Conservation (phyloP, 768 basidiomycete species). For the Boletus subparvulus region DNA sequence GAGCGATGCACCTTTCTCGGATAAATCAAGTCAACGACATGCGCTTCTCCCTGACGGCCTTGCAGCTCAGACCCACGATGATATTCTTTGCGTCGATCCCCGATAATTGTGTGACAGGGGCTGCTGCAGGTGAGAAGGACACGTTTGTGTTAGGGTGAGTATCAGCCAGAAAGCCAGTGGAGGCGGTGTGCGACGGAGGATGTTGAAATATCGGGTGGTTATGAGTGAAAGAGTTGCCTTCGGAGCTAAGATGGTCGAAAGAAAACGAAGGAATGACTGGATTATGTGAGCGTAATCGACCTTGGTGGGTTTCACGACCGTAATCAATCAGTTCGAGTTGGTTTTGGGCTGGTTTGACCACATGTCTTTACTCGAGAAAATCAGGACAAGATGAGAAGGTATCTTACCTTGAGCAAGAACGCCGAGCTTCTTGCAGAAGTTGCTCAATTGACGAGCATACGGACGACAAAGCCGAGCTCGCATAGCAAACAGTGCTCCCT, state of each 20-base stretch:
- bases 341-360: slow-evolving; percentile 50
- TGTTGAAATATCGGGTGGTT: slow-evolving; percentile 55
- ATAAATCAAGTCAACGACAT: slow-evolving; percentile 84
- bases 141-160: slow-evolving; percentile 10
- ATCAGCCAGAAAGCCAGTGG: slow-evolving; percentile 18
- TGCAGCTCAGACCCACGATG: slow-evolving; percentile 75
- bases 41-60: slow-evolving; percentile 71
- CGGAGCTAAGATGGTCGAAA: slow-evolving; percentile 81
- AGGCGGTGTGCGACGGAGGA: slow-evolving; percentile 9
- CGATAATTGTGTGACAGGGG: slow-evolving; percentile 83
- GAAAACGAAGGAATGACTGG: slow-evolving; percentile 92
- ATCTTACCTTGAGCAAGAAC: slow-evolving; percentile 78
- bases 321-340: slow-evolving; percentile 90
- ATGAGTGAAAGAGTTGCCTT: slow-evolving; percentile 62
- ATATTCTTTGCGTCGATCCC: slow-evolving; percentile 78
- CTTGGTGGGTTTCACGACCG: slow-evolving; percentile 66
- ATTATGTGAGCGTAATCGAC: slow-evolving; percentile 86
- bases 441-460: slow-evolving; percentile 94
- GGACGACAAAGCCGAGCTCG: slow-evolving; percentile 89
- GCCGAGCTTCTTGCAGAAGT: slow-evolving; percentile 93
- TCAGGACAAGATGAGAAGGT: too few relatives aligned
- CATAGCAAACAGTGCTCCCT: slow-evolving; percentile 93
- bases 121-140: slow-evolving; percentile 42
- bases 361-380: not conserved
- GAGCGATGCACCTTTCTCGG: slow-evolving; percentile 65